Percentiles rank a stretch among this genome's conserved stretches.
phyloP scores from a whole-genome alignment of 2,329 filamentous ascomycete genomes.

The Aspergillus pseudoviridinutans region DNA sequence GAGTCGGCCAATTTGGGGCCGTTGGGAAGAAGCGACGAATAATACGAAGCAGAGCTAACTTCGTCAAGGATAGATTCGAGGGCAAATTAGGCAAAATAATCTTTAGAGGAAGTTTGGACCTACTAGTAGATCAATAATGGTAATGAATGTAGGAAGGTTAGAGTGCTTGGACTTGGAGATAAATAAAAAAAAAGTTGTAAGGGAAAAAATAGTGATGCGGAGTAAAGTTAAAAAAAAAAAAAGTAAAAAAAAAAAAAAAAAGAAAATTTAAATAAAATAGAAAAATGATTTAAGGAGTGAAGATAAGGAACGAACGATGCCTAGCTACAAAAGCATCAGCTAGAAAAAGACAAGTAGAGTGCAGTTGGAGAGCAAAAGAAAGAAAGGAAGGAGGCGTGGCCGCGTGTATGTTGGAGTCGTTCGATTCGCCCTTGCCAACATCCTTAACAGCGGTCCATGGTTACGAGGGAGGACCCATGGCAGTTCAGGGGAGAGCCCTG shows the following conservation, averaged over 20 bases:
- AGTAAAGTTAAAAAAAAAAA: constrained; percentile 10
- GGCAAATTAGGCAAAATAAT: neutral
- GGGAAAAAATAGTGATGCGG: constrained; percentile 5
- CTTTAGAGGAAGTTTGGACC: neutral
- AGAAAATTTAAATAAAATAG: constrained; percentile 18
- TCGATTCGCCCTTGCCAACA: neutral
- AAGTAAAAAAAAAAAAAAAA: constrained; percentile 12
- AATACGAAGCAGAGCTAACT: neutral
- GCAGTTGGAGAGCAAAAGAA: constrained; percentile 4
- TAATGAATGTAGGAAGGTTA: constrained; percentile 8
- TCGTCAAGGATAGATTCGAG: neutral
- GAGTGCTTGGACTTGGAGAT: constrained; percentile 6
- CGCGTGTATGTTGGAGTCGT: neutral
- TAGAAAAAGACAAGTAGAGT: neutral
- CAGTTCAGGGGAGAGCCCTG: constrained; percentile 2
- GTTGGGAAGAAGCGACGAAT: constrained; percentile 1
- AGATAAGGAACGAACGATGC: constrained; percentile 19
- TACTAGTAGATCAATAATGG: neutral
- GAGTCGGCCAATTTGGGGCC: neutral
- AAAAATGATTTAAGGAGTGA: constrained; percentile 20
- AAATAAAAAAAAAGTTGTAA: constrained; percentile 15
- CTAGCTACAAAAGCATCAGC: constrained; percentile 11
- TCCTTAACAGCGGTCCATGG: constrained; percentile 15
- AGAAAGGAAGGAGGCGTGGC: constrained; percentile 12
- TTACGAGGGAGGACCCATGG: constrained; percentile 7